A percentile compares a stretch with the other conserved stretches of the same genome.
Conservation (phyloP, 225 moss, liverwort and hornwort species). For the Asterella californica region DNA sequence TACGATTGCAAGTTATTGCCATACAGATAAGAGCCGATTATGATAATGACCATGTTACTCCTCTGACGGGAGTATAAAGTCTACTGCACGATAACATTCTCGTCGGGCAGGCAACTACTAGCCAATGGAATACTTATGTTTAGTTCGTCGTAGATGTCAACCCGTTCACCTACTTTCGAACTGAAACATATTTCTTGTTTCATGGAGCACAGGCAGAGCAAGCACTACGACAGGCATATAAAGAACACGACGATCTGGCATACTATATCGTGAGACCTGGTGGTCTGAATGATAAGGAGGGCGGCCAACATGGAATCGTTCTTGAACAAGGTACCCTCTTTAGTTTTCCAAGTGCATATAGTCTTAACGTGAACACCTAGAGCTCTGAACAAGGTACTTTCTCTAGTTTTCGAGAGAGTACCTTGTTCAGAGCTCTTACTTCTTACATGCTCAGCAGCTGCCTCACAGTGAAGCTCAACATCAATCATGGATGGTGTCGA, state of each 20-base stretch:
- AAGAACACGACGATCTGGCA: conserved; percentile 56
- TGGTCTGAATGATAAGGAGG: conserved; percentile 56
- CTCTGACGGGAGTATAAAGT: too few species aligned
- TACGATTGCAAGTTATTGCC: too few species aligned
- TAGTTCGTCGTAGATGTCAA: not conserved
- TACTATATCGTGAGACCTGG: conserved; percentile 91
- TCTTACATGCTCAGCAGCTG: not conserved
- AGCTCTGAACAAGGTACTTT: not conserved
- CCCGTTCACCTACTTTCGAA: not conserved
- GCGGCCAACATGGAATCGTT: conserved; percentile 59
- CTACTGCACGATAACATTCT: not conserved
- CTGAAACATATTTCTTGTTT: not conserved
- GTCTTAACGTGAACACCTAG: not conserved
- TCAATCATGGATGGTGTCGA: not conserved
- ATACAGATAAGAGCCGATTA: too few species aligned
- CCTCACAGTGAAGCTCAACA: not conserved
- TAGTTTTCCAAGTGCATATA: not conserved
- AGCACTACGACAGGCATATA: conserved; percentile 58
- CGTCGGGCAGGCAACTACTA: not conserved
- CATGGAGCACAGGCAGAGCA: conserved; percentile 57
- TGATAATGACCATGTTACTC: too few species aligned
- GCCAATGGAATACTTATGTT: not conserved
- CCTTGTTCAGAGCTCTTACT: too few species aligned
- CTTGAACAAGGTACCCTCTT: conserved; percentile 67
- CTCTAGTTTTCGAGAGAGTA: too few species aligned